Conservation (phyloP, 805 yeast genomes). For the Metschnikowia gelsemii region DNA sequence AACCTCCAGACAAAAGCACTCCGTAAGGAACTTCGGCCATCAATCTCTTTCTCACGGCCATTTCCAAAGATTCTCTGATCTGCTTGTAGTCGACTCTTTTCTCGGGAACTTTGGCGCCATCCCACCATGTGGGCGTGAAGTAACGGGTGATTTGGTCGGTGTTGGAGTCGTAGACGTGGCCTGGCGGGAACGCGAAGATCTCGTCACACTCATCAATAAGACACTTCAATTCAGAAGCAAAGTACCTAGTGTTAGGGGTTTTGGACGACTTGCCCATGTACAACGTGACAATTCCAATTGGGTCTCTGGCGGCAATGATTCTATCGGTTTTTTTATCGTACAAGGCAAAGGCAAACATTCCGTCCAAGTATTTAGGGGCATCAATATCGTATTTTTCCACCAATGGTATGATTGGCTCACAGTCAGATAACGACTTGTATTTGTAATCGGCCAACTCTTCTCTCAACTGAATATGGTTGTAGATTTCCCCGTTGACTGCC, state of each 20-base stretch:
- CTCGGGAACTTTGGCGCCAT: conserved; percentile 70
- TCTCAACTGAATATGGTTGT: conserved; percentile 92
- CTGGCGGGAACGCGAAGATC: conserved; percentile 95
- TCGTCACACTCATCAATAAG: conserved; percentile 92
- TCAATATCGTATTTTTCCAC: conserved; percentile 83
- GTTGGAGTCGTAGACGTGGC: conserved; percentile 90
- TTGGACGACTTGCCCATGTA: conserved; percentile 85
- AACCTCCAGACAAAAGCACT: conserved; percentile 94
- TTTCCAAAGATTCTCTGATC: conserved; percentile 80
- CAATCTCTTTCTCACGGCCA: conserved; percentile 96
- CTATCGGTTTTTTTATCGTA: conserved; percentile 85
- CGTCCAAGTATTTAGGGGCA: conserved; percentile 91
- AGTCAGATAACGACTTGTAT: conserved; percentile 86
- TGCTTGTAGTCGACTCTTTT: conserved; percentile 68
- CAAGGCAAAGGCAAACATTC: conserved; percentile 95
- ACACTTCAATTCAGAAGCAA: conserved; percentile 94
- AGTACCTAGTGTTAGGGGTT: conserved; percentile 74
- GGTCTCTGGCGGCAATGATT: conserved; percentile 96
- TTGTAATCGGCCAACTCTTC: conserved; percentile 67
- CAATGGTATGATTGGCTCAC: conserved; percentile 96
- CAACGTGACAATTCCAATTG: conserved; percentile 93
- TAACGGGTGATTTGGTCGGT: conserved; percentile 86
- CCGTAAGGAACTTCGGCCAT: conserved; percentile 99
- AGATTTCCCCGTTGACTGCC: conserved; percentile 97
- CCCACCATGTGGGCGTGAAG: conserved; percentile 95